Evolutionary conservation across 352 stramenopile species (phyloP), one percentile per base, ranked within the genome.

Genomic region (Phytophthora boehmeriae): DNA sequence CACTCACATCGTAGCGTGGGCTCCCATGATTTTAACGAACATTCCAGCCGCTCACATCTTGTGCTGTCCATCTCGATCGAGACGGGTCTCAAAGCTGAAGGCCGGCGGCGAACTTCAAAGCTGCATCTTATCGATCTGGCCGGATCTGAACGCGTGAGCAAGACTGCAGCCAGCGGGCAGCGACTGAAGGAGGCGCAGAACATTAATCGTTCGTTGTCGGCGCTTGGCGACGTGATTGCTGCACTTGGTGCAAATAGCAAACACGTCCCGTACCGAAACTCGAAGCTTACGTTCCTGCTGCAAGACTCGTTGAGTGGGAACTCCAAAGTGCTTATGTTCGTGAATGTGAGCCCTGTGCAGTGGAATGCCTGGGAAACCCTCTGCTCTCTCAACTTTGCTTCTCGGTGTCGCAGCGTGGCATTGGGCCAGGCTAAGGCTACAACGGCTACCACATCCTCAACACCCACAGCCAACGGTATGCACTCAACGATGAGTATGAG

Each of bases 191-290:
- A 99, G 63, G 96, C 96, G 16, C 93, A 97, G 54, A 97, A 92
- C 64, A 99, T 99, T 75, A 99, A 99, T 68, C 88, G 92, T 11
- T 98, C 90, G 13, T 74, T 99, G 0, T 97, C 90, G 1, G 91
- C 90, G 5, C 76, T 99, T 8, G 96, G 96, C 5, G 86, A 99
- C 59, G 96, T 99, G 42, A 99, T 99, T 54, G 83, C 95, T 9
- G 89, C 95, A 8, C 82, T 98, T 8, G 87, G 73, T 8, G 68
- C 75, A 1, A 82, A 73, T 43, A 94, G 73, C 58, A 96, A 98
- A 64, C 95, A 99, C 73, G 89, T 99, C 16, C 96, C 95, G 14
- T 99, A 98, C 63, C 88, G 96, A 17, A 97, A 99, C 73, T 98
- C 90, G 8, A 99, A 99, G 70, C 85, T 99, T 22, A 97, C 88